phyloP scores from a whole-genome alignment of 768 basidiomycete species.

The Lactarius tabidus region DNA sequence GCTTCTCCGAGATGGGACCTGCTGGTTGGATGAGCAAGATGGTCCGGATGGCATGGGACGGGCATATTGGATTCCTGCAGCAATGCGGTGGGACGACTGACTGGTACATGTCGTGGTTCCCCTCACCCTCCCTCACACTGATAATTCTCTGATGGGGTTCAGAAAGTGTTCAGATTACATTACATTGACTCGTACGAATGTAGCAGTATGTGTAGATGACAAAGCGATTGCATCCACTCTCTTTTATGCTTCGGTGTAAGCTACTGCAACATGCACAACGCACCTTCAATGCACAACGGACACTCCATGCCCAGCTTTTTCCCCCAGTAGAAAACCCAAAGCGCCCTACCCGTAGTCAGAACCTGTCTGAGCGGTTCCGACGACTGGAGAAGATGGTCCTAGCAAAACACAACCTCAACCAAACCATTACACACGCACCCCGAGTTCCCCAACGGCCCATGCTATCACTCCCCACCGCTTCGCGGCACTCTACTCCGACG shows the following conservation, averaged over 20 bases:
- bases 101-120: background rate
- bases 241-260: background rate
- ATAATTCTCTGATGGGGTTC: background rate
- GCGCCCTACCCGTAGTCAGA: constrained; percentile 43
- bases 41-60: constrained; percentile 44
- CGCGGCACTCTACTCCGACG: constrained; percentile 11
- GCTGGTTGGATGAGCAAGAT: constrained; percentile 94
- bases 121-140: background rate
- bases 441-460: constrained; percentile 19
- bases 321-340: constrained; percentile 20
- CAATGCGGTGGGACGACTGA: constrained; percentile 79
- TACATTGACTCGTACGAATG: background rate
- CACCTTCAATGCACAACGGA: constrained; percentile 32
- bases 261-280: constrained; percentile 24
- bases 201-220: background rate
- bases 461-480: constrained; percentile 10
- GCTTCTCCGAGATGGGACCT: constrained; percentile 84
- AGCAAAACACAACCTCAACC: constrained; percentile 39
- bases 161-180: background rate
- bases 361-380: constrained; percentile 53
- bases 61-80: constrained; percentile 86
- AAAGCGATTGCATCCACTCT: background rate
- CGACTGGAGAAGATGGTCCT: constrained; percentile 53
- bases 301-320: constrained; percentile 30
- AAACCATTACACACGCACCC: constrained; percentile 24